phyloP scores from a whole-genome alignment of 2,329 filamentous ascomycete genomes.

The Paraconiothyrium sp. region DNA sequence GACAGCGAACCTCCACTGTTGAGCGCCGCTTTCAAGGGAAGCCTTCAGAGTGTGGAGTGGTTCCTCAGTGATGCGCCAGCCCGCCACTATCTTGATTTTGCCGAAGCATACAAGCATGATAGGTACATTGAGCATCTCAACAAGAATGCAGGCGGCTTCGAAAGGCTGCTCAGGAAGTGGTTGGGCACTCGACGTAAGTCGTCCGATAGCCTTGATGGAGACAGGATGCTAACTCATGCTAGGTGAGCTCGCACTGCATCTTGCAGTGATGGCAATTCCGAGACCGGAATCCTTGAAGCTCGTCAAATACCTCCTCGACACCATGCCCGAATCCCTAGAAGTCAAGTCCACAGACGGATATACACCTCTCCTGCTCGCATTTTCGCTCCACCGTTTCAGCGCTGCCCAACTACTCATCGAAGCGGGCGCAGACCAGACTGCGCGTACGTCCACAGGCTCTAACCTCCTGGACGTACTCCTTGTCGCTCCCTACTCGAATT shows the following conservation, averaged over 20 bases:
- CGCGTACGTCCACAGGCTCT: constrained; percentile 66
- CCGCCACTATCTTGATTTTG: constrained; percentile 74
- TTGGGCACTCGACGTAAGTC: constrained; percentile 66
- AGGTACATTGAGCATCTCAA: constrained; percentile 69
- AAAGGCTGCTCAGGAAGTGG: constrained; percentile 70
- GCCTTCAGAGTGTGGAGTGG: constrained; percentile 77
- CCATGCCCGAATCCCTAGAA: constrained; percentile 70
- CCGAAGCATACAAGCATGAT: constrained; percentile 69
- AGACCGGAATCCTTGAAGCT: constrained; percentile 60
- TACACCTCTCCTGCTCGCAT: constrained; percentile 76
- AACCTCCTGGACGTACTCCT: constrained; percentile 75
- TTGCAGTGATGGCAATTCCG: constrained; percentile 54
- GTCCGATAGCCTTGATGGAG: constrained; percentile 1
- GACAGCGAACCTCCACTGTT: constrained; percentile 67
- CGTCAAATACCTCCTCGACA: constrained; percentile 72
- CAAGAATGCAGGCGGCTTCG: constrained; percentile 69
- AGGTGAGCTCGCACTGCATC: constrained; percentile 74
- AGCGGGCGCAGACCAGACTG: constrained; percentile 74
- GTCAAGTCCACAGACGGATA: constrained; percentile 64
- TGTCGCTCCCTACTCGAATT: constrained; percentile 29
- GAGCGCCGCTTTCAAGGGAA: constrained; percentile 65
- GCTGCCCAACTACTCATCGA: constrained; percentile 70
- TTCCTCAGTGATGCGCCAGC: constrained; percentile 77
- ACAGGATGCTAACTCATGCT: constrained; percentile 27
- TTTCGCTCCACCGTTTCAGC: constrained; percentile 62